phyloP scores from a whole-genome alignment of 257 asterid genomes.

The Ajuga chamaepitys region DNA sequence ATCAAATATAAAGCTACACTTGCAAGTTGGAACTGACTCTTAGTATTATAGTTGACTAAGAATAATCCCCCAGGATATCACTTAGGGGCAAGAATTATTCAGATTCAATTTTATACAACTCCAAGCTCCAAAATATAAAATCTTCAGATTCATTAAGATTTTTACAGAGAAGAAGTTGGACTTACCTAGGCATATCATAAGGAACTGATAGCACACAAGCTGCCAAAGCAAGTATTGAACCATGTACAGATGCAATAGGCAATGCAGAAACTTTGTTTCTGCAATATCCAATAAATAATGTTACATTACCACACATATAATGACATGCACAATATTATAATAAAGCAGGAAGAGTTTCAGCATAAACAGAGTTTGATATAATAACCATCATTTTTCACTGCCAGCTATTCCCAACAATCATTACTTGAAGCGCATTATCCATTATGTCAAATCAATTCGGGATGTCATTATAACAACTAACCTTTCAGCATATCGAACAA shows the following conservation, averaged over 20 bases:
- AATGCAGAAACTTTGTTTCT: slow-evolving; percentile 55
- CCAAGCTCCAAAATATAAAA: not conserved
- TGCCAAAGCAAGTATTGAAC: slow-evolving; percentile 87
- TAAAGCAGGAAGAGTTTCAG: not conserved
- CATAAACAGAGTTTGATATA: not conserved
- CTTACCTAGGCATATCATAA: slow-evolving; percentile 95
- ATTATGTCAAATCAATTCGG: too few relatives aligned
- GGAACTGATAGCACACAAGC: slow-evolving; percentile 94
- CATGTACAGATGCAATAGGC: slow-evolving; percentile 77
- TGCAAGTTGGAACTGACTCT: not conserved
- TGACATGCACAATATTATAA: not conserved
- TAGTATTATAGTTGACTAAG: not conserved
- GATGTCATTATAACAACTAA: too few relatives aligned
- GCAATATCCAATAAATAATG: slow-evolving; percentile 24
- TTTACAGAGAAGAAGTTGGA: slow-evolving; percentile 7
- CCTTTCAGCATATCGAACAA: not conserved
- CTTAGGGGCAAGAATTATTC: not conserved
- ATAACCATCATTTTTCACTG: not conserved
- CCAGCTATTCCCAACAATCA: not conserved
- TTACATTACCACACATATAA: slow-evolving; percentile 12
- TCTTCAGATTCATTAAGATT: not conserved
- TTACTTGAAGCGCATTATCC: not conserved
- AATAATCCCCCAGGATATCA: not conserved
- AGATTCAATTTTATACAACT: not conserved
- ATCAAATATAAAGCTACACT: not conserved